phyloP scores from a whole-genome alignment of 345 rosid genomes.

The Schrenkiella parvula region DNA sequence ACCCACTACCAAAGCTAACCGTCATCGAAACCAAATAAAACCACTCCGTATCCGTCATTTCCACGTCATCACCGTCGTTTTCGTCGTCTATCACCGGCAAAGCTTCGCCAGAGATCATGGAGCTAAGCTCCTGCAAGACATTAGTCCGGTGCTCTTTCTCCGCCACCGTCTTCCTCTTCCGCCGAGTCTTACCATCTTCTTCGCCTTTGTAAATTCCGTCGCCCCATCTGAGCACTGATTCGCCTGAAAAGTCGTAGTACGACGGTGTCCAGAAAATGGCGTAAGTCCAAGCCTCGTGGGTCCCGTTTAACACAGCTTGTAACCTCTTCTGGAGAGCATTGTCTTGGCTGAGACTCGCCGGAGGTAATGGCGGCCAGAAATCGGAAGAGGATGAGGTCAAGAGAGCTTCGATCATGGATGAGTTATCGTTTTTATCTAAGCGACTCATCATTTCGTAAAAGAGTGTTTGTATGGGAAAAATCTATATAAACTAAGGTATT shows the following conservation, averaged over 20 bases:
- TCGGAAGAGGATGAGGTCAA: conserved; percentile 3
- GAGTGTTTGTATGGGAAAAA: neutral
- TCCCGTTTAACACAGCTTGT: conserved; percentile 61
- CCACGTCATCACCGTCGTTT: conserved; percentile 49
- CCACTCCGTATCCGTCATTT: conserved; percentile 91
- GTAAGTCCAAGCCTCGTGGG: conserved; percentile 76
- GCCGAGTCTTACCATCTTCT: conserved; percentile 45
- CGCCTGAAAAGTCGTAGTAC: conserved; percentile 42
- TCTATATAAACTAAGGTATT: too few relatives aligned
- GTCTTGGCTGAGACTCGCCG: conserved; percentile 45
- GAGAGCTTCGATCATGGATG: conserved; percentile 10
- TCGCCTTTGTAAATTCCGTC: conserved; percentile 87
- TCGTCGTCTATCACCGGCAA: neutral
- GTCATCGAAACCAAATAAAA: conserved; percentile 87
- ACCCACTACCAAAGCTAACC: conserved; percentile 55
- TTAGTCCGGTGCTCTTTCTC: conserved; percentile 72
- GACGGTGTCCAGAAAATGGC: conserved; percentile 92
- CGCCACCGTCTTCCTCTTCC: conserved; percentile 25
- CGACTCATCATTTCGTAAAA: neutral
- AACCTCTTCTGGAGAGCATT: conserved; percentile 78
- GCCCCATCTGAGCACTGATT: conserved; percentile 69
- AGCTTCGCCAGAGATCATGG: conserved; percentile 58
- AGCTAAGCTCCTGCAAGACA: conserved; percentile 64
- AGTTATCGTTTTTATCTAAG: neutral
- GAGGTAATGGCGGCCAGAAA: neutral